Base-by-base conservation (phyloP, 805 yeast genomes). In the Sugiyamaella qingdaonensis region DNA sequence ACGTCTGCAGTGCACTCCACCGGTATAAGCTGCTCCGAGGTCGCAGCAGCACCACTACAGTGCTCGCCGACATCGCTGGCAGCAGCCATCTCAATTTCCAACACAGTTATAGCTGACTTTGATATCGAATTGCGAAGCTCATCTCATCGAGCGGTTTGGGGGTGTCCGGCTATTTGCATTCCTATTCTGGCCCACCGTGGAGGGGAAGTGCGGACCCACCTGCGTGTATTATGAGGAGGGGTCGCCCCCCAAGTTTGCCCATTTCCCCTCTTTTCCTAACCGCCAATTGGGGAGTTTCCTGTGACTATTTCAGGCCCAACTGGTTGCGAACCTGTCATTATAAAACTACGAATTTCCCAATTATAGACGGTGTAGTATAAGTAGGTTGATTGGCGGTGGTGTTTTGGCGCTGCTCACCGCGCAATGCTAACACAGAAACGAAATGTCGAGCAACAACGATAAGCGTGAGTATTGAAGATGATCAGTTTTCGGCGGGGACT, bases 381-480 rank as follows among this genome's bases (percentile, higher is more conserved):
- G 29, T 24, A 24, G 29, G 29, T 24, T 4, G 29, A n/a, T 7
- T 24, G 29, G 7, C 3, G 29, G 7, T 24, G 29, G 29, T 24
- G 3, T 24, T 24, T 24, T 24, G 3, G 3, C 29, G 7, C 29
- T 4, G 29, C 29, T 24, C 29, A 7, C 29, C 7, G 7, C 29
- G 29, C 7, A 24, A 7, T 7, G 8, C 39, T 34, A 34, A 34
- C 46, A 24, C 27, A 43, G 46, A 39, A 18, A 34, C 13, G 21
- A 37, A 45, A 45, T 45, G 48, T 32, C 48, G 27, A 32, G 36
- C 27, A 27, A 32, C n/a, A 29, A 45, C 48, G 48, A 29, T 14
- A 45, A 45, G 36, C 48, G 48, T 45, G 33, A 45, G 48, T 45
- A 10, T n/a, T 21, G 18, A 8, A 7, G 29, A 24, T 24, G 29